A percentile compares a stretch with the other conserved stretches of the same genome.
phyloP scores from a whole-genome alignment of 225 moss, liverwort and hornwort genomes.

The Anthoceros angustus region DNA sequence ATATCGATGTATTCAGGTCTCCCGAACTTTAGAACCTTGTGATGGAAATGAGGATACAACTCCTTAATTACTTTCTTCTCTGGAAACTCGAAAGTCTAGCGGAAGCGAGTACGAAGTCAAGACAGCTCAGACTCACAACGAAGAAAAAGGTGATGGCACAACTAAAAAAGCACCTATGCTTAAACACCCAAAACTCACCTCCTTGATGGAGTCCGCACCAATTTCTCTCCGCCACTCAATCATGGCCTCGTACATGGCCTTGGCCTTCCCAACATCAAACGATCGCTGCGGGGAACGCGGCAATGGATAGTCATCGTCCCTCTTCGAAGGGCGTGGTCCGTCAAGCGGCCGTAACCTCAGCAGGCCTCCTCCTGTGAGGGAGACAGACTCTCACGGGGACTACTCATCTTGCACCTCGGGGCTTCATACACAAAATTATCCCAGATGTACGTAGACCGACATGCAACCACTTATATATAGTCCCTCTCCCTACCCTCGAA shows the following conservation, averaged over 20 bases:
- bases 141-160: background rate
- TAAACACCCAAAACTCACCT: slow-evolving; percentile 10
- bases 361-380: slow-evolving; percentile 24
- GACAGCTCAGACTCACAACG: background rate
- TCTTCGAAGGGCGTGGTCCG: slow-evolving; percentile 25
- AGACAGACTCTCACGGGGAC: slow-evolving; percentile 20
- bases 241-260: slow-evolving; percentile 32
- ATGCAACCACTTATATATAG: too few species aligned
- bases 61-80: slow-evolving; percentile 25
- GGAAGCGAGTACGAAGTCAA: background rate
- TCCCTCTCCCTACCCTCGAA: background rate
- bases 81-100: slow-evolving; percentile 28
- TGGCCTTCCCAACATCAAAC: slow-evolving; percentile 28
- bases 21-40: slow-evolving; percentile 27
- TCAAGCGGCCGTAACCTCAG: slow-evolving; percentile 17
- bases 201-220: slow-evolving; percentile 28
- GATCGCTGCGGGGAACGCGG: slow-evolving; percentile 25
- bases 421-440: too few species aligned
- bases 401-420: slow-evolving; percentile 12
- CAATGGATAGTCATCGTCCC: slow-evolving; percentile 24
- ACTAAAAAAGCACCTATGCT: too few species aligned
- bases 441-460: too few species aligned
- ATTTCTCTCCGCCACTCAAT: slow-evolving; percentile 33
- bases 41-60: slow-evolving; percentile 31
- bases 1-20: slow-evolving; percentile 32